A percentile compares a stretch with the other conserved stretches of the same genome.
These are phyloP conservation scores for Ophiocordyceps australis DNA, from an alignment of 2,329 filamentous ascomycete genomes.

Conservation along the genomic window DNA sequence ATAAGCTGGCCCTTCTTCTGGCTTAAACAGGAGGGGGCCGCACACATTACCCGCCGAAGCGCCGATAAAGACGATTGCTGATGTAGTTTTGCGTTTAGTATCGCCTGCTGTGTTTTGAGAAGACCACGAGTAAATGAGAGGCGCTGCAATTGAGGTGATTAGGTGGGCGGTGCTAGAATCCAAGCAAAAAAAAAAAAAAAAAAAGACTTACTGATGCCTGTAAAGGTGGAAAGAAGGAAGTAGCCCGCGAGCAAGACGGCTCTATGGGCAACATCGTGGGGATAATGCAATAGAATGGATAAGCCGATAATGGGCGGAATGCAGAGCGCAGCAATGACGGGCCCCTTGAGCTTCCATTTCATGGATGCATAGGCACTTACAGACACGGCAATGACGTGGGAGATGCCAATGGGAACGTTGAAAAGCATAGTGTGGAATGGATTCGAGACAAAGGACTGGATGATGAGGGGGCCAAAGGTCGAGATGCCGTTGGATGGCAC, in stretches of 20 bases:
- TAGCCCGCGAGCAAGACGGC: slow-evolving; percentile 34
- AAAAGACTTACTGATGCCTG: slow-evolving; percentile 14
- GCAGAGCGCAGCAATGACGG: slow-evolving; percentile 33
- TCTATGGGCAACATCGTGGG: slow-evolving; percentile 24
- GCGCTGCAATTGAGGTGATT: no score
- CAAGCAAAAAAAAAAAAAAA: no score
- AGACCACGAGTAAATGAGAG: slow-evolving; percentile 42
- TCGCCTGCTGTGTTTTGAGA: slow-evolving; percentile 48
- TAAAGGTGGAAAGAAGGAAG: slow-evolving; percentile 40
- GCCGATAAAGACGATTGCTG: slow-evolving; percentile 45
- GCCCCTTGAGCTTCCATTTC: slow-evolving; percentile 34
- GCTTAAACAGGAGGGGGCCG: slow-evolving; percentile 45
- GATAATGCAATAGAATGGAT: slow-evolving; percentile 29
- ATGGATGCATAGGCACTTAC: slow-evolving; percentile 37
- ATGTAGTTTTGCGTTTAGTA: slow-evolving; percentile 51
- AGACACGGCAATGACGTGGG: slow-evolving; percentile 40
- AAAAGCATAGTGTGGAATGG: slow-evolving; percentile 38
- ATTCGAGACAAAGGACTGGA: slow-evolving; percentile 38
- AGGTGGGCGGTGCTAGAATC: no score
- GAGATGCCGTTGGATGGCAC: slow-evolving; percentile 38
- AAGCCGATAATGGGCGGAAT: slow-evolving; percentile 39
- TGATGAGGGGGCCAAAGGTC: slow-evolving; percentile 40
- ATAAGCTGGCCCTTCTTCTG: slow-evolving; percentile 20
- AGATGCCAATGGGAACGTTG: slow-evolving; percentile 41
- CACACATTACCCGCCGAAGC: slow-evolving; percentile 49